Base-by-base conservation (phyloP, 352 stramenopile species). In the Phytophthora ramorum region DNA sequence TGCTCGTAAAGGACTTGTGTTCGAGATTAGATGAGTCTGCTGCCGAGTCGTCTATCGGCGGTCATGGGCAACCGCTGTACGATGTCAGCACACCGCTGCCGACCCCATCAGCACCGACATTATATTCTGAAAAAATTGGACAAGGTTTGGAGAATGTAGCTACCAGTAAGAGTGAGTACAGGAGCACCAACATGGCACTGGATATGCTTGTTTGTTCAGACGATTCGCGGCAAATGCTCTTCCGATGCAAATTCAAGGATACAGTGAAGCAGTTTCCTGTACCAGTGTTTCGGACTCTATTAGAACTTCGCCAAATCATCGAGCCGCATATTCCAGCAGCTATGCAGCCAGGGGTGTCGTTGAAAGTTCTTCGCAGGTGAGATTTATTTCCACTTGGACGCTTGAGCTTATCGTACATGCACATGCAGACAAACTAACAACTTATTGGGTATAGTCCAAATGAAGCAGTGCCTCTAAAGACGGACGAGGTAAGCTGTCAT, bases 201-300 rank as follows among this genome's bases (percentile, higher is more conserved):
- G 14, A 7, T 43, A 26, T 24, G 17, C 17, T 17, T 24, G 40
- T n/a, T 46, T 45, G 4, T 10, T 12, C 22, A 60, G 41, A 59
- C 55, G 49, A 69, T 45, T 60, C 54, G n/a, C 57, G 44, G 50
- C 52, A 75, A 56, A 61, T 90, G 37, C 58, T 75, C 26, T 83
- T 92, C 46, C 81, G 81, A 52, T 91, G 85, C 79, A 93, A 93
- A 56, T 92, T 75, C 74, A 75, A 73, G 13, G 73, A 78, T 34
- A 66, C 65, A 17, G 67, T 73, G 30, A 75, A 76, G 38, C 70
- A 86, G 22, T 89, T 93, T 40, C 56, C 61, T 2, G 72, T 76
- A 4, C 66, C 53, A 17, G 59, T 61, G 6, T 69, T 78, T 19
- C 30, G 48, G 3, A 81, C 64, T 5, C 47, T 81, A 14, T 10